Base-by-base conservation (phyloP, 805 yeast genomes). In the Lipomyces spencermartinsiae region DNA sequence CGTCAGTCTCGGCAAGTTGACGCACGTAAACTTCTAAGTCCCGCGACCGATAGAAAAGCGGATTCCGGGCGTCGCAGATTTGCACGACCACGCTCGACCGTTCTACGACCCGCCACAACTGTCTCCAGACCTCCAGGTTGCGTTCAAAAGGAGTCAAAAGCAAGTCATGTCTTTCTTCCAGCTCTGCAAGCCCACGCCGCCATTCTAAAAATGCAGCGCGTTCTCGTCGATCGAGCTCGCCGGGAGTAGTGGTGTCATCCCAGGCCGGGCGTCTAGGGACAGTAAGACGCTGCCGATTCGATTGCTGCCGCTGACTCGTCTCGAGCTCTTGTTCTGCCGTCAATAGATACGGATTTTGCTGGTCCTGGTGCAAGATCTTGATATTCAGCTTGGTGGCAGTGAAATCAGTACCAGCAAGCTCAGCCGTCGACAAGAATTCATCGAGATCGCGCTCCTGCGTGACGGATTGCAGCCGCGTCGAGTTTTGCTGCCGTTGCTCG, bases 101-200 rank as follows among this genome's bases (percentile, higher is more conserved):
- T 79, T 95, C 99, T 31, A 93, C 91, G 57, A 95, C 99, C 80
- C 99, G 86, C 99, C 99, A 95, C 72, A 95, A 82, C 80, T 95
- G 99, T 77, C 95, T 88, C 99, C 99, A 95, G 67, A 95, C 98
- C 83, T 94, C 97, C 71, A 95, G 83, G 78, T 95, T 95, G 82
- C 99, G 87, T 82, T 95, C 99, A 77, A 94, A 95, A 4, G 99
- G 99, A 0, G 99, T 95, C 77, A 95, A 84, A 67, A 93, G 82
- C 74, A 95, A 82, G 78, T 94, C 97, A 72, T 92, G 87, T 73
- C 85, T 85, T 78, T 94, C 97, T 71, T 93, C 96, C 65, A 95
- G 82, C 57, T 84, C 79, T 0, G 99, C 99, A 69, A 95, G 83
- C 61, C 88, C 88, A 76, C 98, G 84, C 81, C 99, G 87, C 99